Base-by-base conservation (phyloP, 768 basidiomycete species). In the Termitomyces sp. region DNA sequence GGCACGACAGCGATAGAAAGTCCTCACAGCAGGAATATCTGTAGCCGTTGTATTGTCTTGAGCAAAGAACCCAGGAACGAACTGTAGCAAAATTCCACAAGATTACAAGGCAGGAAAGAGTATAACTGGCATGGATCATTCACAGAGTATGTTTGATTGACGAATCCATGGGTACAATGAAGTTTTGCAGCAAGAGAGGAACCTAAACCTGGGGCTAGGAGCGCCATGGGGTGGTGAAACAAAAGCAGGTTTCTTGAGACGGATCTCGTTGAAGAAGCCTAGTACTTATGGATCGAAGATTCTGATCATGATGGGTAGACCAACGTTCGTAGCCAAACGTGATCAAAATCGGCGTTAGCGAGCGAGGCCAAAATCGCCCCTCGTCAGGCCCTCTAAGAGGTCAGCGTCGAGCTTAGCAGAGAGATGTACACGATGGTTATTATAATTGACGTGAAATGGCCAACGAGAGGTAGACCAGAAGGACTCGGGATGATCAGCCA, bases 1-100 rank as follows among this genome's bases (percentile, higher is more conserved):
- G 10, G 41, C n/a, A 49, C 12, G n/a, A 17, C 29, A 45, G 25
- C 25, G 27, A 27, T 34, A 49, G 29, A 42, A 44, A 63, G 17
- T 12, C 23, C 69, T 61, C 32, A 75, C 73, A 2, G 71, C 63
- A 19, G 68, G 70, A 41, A 76, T 68, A 5, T 56, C 62, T 25
- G 55, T 52, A 7, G 67, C 68, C 14, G 60, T 58, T 5, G 66
- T 68, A 35, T 72, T 67, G 57, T 78, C 77, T 50, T 81, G 79
- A 9, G 62, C 61, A 57, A 82, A 82, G 65, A 74, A 78, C 1
- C 77, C 79, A 34, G 47, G 19, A 21, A 48, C 19, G 16, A 34
- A 48, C 47, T 48, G 21, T 21, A 34, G n/a, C 17, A 6, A 17
- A 12, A 31, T 47, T 32, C 31, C 21, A 48, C 34, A 23, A 48